Percentiles rank a stretch among this genome's conserved stretches.
These are phyloP conservation scores for Penicillium chermesinum DNA, from an alignment of 495 filamentous ascomycete species.

Conservation along the genomic window DNA sequence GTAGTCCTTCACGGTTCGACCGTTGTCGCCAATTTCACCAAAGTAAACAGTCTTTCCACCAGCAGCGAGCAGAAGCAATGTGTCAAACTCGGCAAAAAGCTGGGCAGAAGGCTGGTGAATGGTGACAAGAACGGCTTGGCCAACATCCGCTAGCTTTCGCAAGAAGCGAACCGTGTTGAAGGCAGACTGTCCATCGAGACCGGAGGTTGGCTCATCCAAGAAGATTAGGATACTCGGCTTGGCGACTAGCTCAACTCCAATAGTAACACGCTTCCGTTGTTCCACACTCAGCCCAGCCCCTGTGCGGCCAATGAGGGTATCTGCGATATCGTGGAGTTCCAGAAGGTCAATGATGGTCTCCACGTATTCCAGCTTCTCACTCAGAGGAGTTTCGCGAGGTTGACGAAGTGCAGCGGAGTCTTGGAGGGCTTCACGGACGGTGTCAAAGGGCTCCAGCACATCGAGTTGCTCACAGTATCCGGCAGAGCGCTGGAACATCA, in stretches of 20 bases:
- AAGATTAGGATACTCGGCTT: conserved; percentile 68
- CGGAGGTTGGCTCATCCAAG: conserved; percentile 73
- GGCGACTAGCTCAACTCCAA: conserved; percentile 62
- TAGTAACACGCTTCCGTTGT: conserved; percentile 61
- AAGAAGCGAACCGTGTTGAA: conserved; percentile 62
- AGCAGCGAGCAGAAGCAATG: conserved; percentile 59
- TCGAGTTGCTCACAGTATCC: conserved; percentile 61
- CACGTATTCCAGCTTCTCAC: conserved; percentile 58
- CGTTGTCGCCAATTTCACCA: conserved; percentile 56
- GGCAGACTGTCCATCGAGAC: conserved; percentile 59
- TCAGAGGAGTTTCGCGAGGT: conserved; percentile 38
- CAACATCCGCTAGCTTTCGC: conserved; percentile 57
- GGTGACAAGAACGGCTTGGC: conserved; percentile 68
- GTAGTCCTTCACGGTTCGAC: conserved; percentile 55
- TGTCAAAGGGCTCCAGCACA: conserved; percentile 53
- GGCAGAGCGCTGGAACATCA: conserved; percentile 70
- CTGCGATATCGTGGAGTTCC: conserved; percentile 52
- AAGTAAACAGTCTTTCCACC: conserved; percentile 72
- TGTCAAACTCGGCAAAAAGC: conserved; percentile 71
- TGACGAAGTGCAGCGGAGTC: conserved; percentile 58
- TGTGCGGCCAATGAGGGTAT: conserved; percentile 48
- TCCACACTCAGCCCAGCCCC: conserved; percentile 54
- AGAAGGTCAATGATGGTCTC: conserved; percentile 54
- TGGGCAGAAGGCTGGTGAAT: conserved; percentile 74
- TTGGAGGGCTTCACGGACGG: conserved; percentile 57